Conservation (phyloP, 148 eudicot genomes). For the Vaccinium myrtillus region DNA sequence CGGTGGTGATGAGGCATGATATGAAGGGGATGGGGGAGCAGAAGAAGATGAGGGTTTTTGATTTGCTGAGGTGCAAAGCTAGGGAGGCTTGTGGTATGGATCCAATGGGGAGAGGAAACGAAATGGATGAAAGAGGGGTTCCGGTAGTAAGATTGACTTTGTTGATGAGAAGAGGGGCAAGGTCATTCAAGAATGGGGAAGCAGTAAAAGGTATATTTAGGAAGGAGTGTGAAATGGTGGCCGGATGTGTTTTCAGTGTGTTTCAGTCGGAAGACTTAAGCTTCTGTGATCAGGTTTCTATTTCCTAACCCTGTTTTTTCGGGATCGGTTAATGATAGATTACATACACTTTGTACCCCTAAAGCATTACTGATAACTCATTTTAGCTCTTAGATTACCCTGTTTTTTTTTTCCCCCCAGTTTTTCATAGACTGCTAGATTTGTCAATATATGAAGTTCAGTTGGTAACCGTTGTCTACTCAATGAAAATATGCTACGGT, state of each 20-base stretch:
- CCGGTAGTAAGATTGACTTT: conserved; percentile 40
- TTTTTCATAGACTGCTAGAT: no score
- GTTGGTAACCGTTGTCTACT: no score
- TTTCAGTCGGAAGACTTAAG: conserved; percentile 40
- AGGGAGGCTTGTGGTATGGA: conserved; percentile 31
- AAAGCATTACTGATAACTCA: no score
- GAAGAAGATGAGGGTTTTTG: conserved; percentile 26
- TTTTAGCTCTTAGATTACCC: no score
- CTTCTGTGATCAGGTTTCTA: conserved; percentile 46
- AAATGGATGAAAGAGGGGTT: conserved; percentile 25
- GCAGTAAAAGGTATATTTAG: conserved; percentile 34
- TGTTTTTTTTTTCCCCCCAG: no score
- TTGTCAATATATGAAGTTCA: no score
- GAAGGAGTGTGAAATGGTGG: conserved; percentile 30
- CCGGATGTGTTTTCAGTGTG: conserved; percentile 38
- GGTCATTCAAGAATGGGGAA: conserved; percentile 34
- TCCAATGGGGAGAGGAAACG: conserved; percentile 18
- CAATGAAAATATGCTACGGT: no score
- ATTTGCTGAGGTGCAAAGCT: conserved; percentile 43
- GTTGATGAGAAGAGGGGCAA: conserved; percentile 45
- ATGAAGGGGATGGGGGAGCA: conserved; percentile 30
- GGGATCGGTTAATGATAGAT: no score
- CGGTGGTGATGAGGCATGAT: conserved; percentile 50
- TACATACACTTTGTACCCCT: no score
- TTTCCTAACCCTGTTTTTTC: not conserved